phyloP scores from a whole-genome alignment of 805 yeast species.

The Saccharomycopsis babjevae region DNA sequence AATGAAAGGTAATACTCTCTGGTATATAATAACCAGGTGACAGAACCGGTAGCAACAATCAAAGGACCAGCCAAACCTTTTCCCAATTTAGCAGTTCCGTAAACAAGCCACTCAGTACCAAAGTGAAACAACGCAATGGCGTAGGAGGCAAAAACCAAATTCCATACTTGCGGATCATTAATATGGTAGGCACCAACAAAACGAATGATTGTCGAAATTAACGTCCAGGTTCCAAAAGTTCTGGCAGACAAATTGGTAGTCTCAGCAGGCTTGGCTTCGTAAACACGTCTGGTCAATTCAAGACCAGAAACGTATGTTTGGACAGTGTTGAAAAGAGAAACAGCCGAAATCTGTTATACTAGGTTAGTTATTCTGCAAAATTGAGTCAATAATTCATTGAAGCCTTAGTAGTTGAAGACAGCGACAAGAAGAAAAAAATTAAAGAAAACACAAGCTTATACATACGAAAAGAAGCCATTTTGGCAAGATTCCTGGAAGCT shows the following conservation, averaged over 20 bases:
- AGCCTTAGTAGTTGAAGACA: too few species aligned
- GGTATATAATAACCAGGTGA: conserved; percentile 72
- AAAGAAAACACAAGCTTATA: neutral
- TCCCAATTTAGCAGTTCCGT: conserved; percentile 71
- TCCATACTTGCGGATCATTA: conserved; percentile 58
- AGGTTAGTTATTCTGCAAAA: conserved; percentile 21
- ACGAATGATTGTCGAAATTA: conserved; percentile 75
- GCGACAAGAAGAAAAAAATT: neutral
- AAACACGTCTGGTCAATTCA: conserved; percentile 68
- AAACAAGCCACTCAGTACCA: conserved; percentile 69
- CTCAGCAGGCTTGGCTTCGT: conserved; percentile 50
- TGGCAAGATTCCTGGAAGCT: conserved; percentile 50
- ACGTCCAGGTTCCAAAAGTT: conserved; percentile 97
- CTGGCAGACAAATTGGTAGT: conserved; percentile 74
- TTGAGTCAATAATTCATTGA: neutral
- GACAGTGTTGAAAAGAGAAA: conserved; percentile 82
- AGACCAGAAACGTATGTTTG: conserved; percentile 78
- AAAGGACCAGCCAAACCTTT: conserved; percentile 87
- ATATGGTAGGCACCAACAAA: conserved; percentile 78
- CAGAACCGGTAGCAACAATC: conserved; percentile 63
- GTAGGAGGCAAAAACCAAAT: conserved; percentile 71
- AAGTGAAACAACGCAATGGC: conserved; percentile 80
- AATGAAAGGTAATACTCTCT: conserved; percentile 44
- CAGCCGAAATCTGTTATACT: conserved; percentile 49
- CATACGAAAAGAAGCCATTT: conserved; percentile 64